These are phyloP conservation scores for Crithidia bombi DNA, from an alignment of 208 protist species.

Conservation along the genomic window DNA sequence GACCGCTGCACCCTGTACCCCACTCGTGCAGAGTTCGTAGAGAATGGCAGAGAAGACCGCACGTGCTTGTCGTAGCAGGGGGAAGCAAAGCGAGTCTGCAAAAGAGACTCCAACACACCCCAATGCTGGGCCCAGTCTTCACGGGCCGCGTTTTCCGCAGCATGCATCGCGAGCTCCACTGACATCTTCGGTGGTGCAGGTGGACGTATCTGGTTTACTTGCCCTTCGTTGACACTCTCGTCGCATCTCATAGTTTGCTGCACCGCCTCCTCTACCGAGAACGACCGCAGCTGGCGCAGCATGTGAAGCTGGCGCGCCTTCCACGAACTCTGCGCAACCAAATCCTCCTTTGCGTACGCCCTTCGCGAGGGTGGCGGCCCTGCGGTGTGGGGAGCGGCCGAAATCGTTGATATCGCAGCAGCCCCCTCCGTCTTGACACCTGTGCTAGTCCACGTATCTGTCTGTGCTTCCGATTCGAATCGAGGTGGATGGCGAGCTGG, in stretches of 20 bases:
- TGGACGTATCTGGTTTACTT: too few species aligned
- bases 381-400: not conserved
- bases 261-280: slow-evolving; percentile 11
- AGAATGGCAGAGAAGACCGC: not conserved
- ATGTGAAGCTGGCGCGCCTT: slow-evolving; percentile 65
- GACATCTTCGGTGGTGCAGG: not conserved
- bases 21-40: not conserved
- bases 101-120: slow-evolving; percentile 66
- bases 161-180: slow-evolving; percentile 19
- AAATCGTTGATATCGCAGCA: not conserved
- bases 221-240: too few species aligned
- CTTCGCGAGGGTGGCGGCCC: not conserved
- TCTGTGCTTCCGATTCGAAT: not conserved
- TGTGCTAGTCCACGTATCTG: not conserved
- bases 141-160: slow-evolving; percentile 24
- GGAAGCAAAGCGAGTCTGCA: slow-evolving; percentile 54
- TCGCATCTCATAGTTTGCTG: not conserved
- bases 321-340: slow-evolving; percentile 59
- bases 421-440: not conserved
- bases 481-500: not conserved
- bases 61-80: slow-evolving; percentile 14
- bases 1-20: not conserved
- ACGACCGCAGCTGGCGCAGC: slow-evolving; percentile 36
- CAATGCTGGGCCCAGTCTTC: slow-evolving; percentile 68
- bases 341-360: slow-evolving; percentile 50